These are phyloP conservation scores for Bothriochloa decipiens DNA, from an alignment of 176 grass and related monocot genomes.

Conservation along the genomic window DNA sequence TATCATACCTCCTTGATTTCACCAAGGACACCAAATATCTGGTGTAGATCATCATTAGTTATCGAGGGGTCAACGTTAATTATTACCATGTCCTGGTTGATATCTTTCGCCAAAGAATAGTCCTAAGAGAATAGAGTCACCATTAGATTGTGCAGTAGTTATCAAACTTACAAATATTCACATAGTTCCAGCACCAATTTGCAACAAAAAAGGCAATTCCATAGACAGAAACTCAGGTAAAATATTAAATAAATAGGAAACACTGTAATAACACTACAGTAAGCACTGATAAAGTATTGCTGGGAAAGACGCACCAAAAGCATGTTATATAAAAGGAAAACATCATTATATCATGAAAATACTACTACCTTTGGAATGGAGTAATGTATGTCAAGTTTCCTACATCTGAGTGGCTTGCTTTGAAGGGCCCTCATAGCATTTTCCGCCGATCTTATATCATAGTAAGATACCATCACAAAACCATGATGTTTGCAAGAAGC, in stretches of 20 bases:
- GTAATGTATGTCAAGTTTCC: slow-evolving; percentile 85
- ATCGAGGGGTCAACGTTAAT: slow-evolving; percentile 80
- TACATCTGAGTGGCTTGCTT: slow-evolving; percentile 65
- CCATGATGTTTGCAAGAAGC: slow-evolving; percentile 82
- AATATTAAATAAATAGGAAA: slow-evolving; percentile 21
- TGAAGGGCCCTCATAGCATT: slow-evolving; percentile 82
- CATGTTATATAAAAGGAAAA: slow-evolving; percentile 14
- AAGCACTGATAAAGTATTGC: slow-evolving; percentile 28
- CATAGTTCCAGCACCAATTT: slow-evolving; percentile 5
- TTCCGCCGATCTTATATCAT: slow-evolving; percentile 83
- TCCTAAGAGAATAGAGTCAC: slow-evolving; percentile 47
- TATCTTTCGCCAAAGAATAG: slow-evolving; percentile 71
- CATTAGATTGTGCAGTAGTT: slow-evolving; percentile 18
- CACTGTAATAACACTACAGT: slow-evolving; percentile 1
- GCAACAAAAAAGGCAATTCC: not conserved
- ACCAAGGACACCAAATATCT: slow-evolving; percentile 81
- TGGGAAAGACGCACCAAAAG: not conserved
- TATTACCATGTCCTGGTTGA: slow-evolving; percentile 72
- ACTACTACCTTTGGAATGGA: slow-evolving; percentile 73
- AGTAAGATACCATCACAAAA: slow-evolving; percentile 91
- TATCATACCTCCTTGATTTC: slow-evolving; percentile 84
- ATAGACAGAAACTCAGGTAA: slow-evolving; percentile 1
- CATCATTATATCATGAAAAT: slow-evolving; percentile 6
- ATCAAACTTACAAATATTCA: slow-evolving; percentile 26
- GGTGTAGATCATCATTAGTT: slow-evolving; percentile 79